phyloP scores from a whole-genome alignment of 306 rosid genomes.

The Morella rubra region DNA sequence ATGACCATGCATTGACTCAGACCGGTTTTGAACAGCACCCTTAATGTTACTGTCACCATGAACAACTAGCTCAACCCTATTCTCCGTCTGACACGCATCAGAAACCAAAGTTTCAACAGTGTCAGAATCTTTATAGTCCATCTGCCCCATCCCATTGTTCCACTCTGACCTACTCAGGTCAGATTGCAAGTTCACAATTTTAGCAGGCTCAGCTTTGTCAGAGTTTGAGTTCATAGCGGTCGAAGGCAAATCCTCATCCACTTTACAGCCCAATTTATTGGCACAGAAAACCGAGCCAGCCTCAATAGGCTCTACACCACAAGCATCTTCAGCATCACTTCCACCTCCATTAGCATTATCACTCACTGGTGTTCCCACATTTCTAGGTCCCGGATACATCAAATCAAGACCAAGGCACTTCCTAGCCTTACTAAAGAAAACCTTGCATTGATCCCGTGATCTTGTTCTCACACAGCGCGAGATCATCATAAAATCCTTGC shows the following conservation, averaged over 20 bases:
- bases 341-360: conserved; percentile 69
- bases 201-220: conserved; percentile 49
- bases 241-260: conserved; percentile 49
- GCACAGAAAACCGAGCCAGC: conserved; percentile 48
- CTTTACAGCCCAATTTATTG: conserved; percentile 55
- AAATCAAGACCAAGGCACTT: conserved; percentile 85
- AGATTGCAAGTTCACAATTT: conserved; percentile 38
- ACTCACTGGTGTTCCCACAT: conserved; percentile 47
- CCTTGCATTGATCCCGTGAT: conserved; percentile 84
- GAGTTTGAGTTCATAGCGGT: conserved; percentile 35
- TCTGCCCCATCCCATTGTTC: conserved; percentile 29
- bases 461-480: conserved; percentile 69
- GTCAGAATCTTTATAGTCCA: conserved; percentile 28
- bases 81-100: conserved; percentile 39
- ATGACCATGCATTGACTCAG: conserved; percentile 26
- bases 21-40: conserved; percentile 32
- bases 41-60: conserved; percentile 32
- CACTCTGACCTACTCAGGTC: conserved; percentile 37
- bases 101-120: conserved; percentile 31
- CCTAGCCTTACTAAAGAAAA: conserved; percentile 89
- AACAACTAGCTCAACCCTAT: conserved; percentile 34
- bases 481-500: conserved; percentile 69
- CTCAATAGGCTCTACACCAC: conserved; percentile 62
- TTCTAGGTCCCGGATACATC: conserved; percentile 45
- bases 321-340: conserved; percentile 75